Conservation (phyloP, 495 filamentous ascomycete genomes). For the Pyronema domesticum region DNA sequence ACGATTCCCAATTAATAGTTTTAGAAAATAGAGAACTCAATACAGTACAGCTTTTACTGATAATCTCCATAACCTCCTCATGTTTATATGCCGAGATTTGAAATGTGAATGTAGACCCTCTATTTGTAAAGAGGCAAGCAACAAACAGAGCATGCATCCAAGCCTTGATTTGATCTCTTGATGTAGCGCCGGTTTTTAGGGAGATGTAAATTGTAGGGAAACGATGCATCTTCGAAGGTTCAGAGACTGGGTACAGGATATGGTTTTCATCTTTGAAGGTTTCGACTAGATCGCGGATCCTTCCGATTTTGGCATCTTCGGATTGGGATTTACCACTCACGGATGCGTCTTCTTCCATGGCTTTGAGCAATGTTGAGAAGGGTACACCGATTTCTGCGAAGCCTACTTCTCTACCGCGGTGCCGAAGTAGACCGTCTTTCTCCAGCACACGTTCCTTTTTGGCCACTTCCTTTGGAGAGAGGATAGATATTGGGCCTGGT, state of each 20-base stretch:
- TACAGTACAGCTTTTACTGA: too few species aligned
- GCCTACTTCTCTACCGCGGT: conserved; percentile 34
- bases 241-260: conserved; percentile 30
- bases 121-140: conserved; percentile 17
- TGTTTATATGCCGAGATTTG: conserved; percentile 7
- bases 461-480: conserved; percentile 47
- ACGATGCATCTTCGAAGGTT: not conserved
- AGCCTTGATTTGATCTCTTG: conserved; percentile 41
- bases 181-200: conserved; percentile 40
- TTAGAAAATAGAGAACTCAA: too few species aligned
- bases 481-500: conserved; percentile 19
- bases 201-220: conserved; percentile 30
- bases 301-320: conserved; percentile 4
- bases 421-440: conserved; percentile 41
- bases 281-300: conserved; percentile 30
- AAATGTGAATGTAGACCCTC: too few species aligned
- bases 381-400: conserved; percentile 34
- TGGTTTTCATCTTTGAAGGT: conserved; percentile 37
- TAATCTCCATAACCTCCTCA: too few species aligned
- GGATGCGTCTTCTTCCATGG: conserved; percentile 15
- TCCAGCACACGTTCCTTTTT: conserved; percentile 55
- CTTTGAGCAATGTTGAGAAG: conserved; percentile 15
- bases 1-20: too few species aligned
- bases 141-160: conserved; percentile 58
- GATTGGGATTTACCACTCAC: not conserved